Conservation (phyloP, 163 green algal genomes). For the Scenedesmus sp. region DNA sequence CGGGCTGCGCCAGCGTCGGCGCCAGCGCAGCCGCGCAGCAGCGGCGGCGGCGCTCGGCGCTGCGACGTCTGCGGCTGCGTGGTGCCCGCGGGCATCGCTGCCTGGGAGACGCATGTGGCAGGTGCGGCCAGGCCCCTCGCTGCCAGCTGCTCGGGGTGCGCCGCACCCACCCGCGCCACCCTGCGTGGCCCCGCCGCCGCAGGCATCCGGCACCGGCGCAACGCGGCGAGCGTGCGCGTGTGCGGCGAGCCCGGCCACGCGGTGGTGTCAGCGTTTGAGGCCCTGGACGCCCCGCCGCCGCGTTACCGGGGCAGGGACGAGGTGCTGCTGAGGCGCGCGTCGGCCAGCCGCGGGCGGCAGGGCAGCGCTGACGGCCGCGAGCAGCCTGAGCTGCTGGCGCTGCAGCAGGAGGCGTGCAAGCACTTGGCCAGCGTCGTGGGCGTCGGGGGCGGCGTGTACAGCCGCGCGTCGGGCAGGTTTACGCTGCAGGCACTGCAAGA, state of each 20-base stretch:
- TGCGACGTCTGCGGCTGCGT: slow-evolving; percentile 20
- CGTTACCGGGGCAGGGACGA: slow-evolving; percentile 25
- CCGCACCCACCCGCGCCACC: not conserved
- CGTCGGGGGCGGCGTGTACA: not conserved
- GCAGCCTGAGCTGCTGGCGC: not conserved
- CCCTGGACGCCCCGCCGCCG: not conserved
- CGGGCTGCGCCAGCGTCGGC: too few species aligned
- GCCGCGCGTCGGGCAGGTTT: not conserved
- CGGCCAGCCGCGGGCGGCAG: not conserved
- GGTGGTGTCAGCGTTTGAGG: slow-evolving; percentile 33
- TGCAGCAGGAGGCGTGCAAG: slow-evolving; percentile 23
- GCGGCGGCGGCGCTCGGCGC: too few species aligned
- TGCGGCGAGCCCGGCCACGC: slow-evolving; percentile 29
- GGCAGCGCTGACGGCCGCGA: too few species aligned
- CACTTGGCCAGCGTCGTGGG: slow-evolving; percentile 26
- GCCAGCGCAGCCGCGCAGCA: too few species aligned
- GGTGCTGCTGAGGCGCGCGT: slow-evolving; percentile 8
- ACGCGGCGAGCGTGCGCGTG: not conserved
- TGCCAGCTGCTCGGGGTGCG: too few species aligned
- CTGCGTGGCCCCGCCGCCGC: not conserved
- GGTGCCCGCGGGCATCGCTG: not conserved
- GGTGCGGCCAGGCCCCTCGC: not conserved
- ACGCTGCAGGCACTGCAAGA: not conserved
- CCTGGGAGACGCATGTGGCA: slow-evolving; percentile 6
- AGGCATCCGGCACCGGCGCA: slow-evolving; percentile 38